Base-by-base conservation (phyloP, 2,329 filamentous ascomycete genomes). In the Diaporthe citri region DNA sequence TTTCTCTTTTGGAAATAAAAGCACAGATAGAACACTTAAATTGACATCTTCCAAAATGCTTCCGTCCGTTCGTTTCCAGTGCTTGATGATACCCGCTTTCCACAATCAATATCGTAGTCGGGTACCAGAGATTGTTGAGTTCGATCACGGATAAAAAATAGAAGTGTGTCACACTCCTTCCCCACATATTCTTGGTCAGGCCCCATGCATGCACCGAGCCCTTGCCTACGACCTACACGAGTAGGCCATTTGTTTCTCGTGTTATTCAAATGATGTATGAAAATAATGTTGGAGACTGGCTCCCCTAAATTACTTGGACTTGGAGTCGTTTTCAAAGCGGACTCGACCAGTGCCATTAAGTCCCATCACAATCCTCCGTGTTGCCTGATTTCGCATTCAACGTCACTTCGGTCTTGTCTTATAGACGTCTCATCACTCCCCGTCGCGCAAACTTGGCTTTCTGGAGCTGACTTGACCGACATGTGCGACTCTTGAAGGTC, bases 401-500 rank as follows among this genome's bases (percentile, higher is more conserved):
- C 60, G 25, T 66, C 60, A 4, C 12, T 36, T 3, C 41, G 28
- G 9, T 51, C 28, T 15, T 34, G 41, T 15, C 28, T 17, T 13
- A 34, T 46, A 17, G 60, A 66, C 28, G 12, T 48, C 20, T 20
- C 28, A 9, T 66, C 60, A 34, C 60, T 36, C 20, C 9, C 43
- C 3, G 28, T 51, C 28, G 60, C 41, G 28, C 17, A 15, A 9
- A 4, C 28, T 34, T 17, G 51, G 60, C 20, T 66, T 34, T 51
- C 60, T 36, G 60, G 60, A 8, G 41, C 20, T 66, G 60, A 66
- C 41, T 66, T 66, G 10, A 66, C 28, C 4, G 60, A 48, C 12
- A 15, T 48, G 20, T 36, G 51, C 25, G 60, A 66, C 28, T 34
- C n/a, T 46, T 66, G 60, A 28, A 66, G 15, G 20, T 34, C 17